phyloP scores from a whole-genome alignment of 306 rosid species.

The Vicia faba region DNA sequence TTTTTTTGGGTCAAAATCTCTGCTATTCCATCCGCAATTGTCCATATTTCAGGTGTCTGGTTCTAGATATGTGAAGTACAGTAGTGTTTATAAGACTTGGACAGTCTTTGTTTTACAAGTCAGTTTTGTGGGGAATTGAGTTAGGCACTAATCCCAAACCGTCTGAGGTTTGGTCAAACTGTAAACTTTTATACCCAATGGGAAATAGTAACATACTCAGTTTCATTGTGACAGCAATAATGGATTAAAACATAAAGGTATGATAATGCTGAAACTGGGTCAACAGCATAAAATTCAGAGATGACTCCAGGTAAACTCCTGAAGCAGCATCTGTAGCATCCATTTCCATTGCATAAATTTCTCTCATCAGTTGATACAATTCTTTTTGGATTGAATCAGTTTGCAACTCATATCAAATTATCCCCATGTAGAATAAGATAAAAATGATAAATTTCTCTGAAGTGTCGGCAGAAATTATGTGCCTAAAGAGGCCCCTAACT shows the following conservation, averaged over 20 bases:
- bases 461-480: conserved; percentile 14
- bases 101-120: background rate
- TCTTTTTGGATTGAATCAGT: background rate
- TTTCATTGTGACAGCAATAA: too few relatives aligned
- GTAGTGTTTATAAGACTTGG: background rate
- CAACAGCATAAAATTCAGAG: background rate
- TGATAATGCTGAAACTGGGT: background rate
- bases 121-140: background rate
- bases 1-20: background rate
- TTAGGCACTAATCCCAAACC: too few relatives aligned
- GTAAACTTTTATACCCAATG: too few relatives aligned
- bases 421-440: background rate
- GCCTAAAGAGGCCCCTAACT: background rate
- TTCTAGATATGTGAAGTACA: background rate
- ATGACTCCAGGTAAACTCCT: background rate
- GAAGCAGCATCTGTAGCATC: background rate
- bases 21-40: background rate
- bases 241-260: too few relatives aligned
- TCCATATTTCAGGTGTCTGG: background rate
- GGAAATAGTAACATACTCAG: too few relatives aligned
- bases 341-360: background rate
- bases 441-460: background rate
- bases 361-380: conserved; percentile 8
- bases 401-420: background rate
- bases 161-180: too few relatives aligned